Evolutionary conservation across 345 rosid genomes (phyloP).

Genomic region (Cardamine occulta): DNA sequence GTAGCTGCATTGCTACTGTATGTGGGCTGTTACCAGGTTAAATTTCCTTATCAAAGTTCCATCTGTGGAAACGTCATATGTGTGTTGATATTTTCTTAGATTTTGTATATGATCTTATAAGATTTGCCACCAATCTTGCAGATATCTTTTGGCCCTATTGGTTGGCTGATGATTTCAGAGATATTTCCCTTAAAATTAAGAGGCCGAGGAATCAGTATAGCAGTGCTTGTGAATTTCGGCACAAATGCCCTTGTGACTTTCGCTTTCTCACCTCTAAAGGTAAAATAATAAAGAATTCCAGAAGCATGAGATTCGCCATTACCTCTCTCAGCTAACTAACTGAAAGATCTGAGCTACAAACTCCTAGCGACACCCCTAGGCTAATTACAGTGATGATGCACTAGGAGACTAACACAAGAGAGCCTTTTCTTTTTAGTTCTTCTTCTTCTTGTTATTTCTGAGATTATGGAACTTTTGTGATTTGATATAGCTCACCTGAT

Average conservation of each 20-base stretch:
- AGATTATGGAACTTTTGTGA: constrained; percentile 11
- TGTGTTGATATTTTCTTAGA: not conserved
- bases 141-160: constrained; percentile 98
- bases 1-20: constrained; percentile 81
- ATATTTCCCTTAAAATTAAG: constrained; percentile 80
- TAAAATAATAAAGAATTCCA: constrained; percentile 30
- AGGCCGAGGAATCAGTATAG: constrained; percentile 89
- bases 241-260: constrained; percentile 94
- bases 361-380: not conserved
- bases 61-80: not conserved
- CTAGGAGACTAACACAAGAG: not conserved
- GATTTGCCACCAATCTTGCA: constrained; percentile 49
- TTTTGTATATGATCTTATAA: not conserved
- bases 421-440: not conserved
- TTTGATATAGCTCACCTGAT: constrained; percentile 8
- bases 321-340: not conserved
- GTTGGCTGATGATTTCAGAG: constrained; percentile 99
- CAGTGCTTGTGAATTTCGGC: constrained; percentile 91
- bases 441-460: not conserved
- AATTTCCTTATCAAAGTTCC: constrained; percentile 22
- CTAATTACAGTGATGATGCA: not conserved
- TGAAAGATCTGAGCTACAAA: not conserved
- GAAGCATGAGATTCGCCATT: not conserved
- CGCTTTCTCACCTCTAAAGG: constrained; percentile 93
- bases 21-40: constrained; percentile 97